Evolutionary conservation across 169 alveolate genomes (phyloP), one percentile per base, ranked within the genome.

Genomic region (Plasmodium blacklocki): DNA sequence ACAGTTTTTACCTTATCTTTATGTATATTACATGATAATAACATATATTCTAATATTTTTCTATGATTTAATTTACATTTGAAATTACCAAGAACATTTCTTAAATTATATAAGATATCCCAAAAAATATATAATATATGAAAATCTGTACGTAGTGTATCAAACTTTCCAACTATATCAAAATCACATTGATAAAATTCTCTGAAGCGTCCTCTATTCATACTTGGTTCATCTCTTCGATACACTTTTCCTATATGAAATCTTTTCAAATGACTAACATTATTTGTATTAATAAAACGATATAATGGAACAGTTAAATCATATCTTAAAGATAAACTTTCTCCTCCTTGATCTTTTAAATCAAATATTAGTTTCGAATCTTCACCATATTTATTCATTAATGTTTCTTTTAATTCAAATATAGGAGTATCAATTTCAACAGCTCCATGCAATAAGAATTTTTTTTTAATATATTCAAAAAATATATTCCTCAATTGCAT

Each of bases 241-340:
- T 98, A 98, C 9, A 98, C 99, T 88, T 98, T 98, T 29, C 99
- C 99, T 39, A 94, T 94, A 92, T 98, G 99, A 91, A 90, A 98
- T 89, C 99, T 94, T 91, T 98, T 98, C 29, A 98, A 89, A 52
- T 95, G 88, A 15, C 95, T 95, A 60, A 97, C 47, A 63, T 96
- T 95, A 64, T 97, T 93, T 2, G 96, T 90, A 12, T 99, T 99
- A 56, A 97, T 83, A 92, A 94, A 98, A 26, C 99, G 94, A 15
- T 99, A 99, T 67, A 98, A 97, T 8, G 99, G 99, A 5, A 98
- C 99, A 19, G 99, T 98, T 68, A 98, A 92, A 94, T 98, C 99
- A 86, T 98, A 98, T 87, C 99, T 94, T 66, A 98, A 94, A 12
- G 99, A 96, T 26, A 98, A 93, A 71, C 95, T 97, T 93, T 98